Percentiles rank a stretch among this genome's conserved stretches.
phyloP scores from a whole-genome alignment of 2,329 filamentous ascomycete species.

The Fusarium hostae region DNA sequence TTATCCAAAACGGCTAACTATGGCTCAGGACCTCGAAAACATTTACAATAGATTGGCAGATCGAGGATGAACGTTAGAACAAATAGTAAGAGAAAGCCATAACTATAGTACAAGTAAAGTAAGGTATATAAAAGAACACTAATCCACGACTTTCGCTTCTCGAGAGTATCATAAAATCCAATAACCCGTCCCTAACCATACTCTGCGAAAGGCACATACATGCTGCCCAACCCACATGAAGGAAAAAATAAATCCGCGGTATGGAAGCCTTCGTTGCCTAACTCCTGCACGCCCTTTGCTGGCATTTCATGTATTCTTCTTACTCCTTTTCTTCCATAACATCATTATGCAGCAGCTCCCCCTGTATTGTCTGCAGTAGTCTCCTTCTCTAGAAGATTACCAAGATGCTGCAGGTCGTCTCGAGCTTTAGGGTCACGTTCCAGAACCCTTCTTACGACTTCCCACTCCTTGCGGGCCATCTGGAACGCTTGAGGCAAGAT shows the following conservation, averaged over 20 bases:
- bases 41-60: neutral
- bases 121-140: neutral
- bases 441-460: constrained; percentile 76
- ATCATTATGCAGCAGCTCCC: constrained; percentile 17
- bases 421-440: constrained; percentile 72
- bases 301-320: constrained; percentile 1
- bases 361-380: constrained; percentile 43
- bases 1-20: neutral
- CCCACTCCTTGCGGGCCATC: constrained; percentile 78
- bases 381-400: constrained; percentile 64
- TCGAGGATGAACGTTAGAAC: neutral
- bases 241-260: neutral
- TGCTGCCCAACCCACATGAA: neutral
- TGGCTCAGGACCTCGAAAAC: neutral
- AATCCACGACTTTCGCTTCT: neutral
- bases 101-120: neutral
- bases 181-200: constrained; percentile 3
- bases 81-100: neutral
- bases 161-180: constrained; percentile 26
- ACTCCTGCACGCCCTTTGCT: constrained; percentile 17
- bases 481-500: constrained; percentile 74
- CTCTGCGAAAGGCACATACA: neutral
- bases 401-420: constrained; percentile 69
- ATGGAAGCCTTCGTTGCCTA: neutral
- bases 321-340: neutral